Conservation (phyloP, 1,284 basidiomycete genomes). For the Leccinum olivaceoglutinosum region DNA sequence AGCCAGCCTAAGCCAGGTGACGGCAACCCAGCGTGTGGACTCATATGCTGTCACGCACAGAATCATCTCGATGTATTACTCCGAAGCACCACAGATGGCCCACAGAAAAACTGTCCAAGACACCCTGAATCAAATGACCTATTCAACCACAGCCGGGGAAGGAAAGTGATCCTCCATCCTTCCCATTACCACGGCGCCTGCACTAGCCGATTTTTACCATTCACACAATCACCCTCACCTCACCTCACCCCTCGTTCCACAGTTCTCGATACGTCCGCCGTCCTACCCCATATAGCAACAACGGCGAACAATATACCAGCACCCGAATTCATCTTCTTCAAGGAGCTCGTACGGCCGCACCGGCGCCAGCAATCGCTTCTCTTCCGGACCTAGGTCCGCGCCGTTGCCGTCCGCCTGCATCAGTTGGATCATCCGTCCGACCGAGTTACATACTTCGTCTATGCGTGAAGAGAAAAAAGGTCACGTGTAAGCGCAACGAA, state of each 20-base stretch:
- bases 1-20: no score
- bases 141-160: neutral
- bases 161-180: neutral
- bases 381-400: slow-evolving; percentile 12
- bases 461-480: neutral
- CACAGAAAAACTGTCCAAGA: neutral
- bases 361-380: slow-evolving; percentile 5
- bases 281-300: slow-evolving; percentile 38
- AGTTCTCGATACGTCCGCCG: neutral
- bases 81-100: no score
- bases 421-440: slow-evolving; percentile 21
- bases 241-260: neutral
- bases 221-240: no score
- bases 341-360: slow-evolving; percentile 5
- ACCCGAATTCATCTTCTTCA: slow-evolving; percentile 9
- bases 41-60: no score
- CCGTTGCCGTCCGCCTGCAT: slow-evolving; percentile 13
- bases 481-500: neutral
- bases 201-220: no score
- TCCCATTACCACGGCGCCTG: no score
- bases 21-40: no score
- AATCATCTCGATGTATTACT: no score
- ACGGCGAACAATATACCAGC: slow-evolving; percentile 29
- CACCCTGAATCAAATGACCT: neutral
- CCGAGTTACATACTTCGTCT: slow-evolving; percentile 24